Conservation (phyloP, 352 stramenopile species). For the Phytophthora idaei region DNA sequence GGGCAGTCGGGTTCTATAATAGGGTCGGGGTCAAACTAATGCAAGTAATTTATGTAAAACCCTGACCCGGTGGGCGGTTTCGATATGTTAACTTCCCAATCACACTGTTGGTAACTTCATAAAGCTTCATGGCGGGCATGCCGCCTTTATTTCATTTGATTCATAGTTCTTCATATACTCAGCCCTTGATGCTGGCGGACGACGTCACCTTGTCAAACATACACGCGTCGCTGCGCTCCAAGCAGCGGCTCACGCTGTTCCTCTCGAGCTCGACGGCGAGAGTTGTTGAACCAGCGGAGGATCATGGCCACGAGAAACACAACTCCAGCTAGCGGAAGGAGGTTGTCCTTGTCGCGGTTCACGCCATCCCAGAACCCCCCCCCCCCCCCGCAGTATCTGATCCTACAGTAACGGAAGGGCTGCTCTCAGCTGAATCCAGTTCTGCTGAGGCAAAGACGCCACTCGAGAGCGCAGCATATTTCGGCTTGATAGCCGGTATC, state of each 20-base stretch:
- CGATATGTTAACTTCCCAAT: too few species aligned
- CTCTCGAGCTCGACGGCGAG: constrained; percentile 25
- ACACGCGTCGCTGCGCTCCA: constrained; percentile 23
- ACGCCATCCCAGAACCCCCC: constrained; percentile 7
- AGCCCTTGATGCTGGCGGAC: not conserved
- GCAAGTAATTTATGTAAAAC: too few species aligned
- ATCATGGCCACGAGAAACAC: constrained; percentile 33
- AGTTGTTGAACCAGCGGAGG: constrained; percentile 31
- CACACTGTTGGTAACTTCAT: too few species aligned
- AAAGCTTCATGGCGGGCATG: not conserved
- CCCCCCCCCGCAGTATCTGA: not conserved
- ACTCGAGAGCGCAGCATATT: constrained; percentile 10
- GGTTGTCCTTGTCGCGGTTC: constrained; percentile 16
- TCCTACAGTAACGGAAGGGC: constrained; percentile 1
- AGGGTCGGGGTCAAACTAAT: too few species aligned
- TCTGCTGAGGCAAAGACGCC: constrained; percentile 17
- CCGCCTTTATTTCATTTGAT: constrained; percentile 12
- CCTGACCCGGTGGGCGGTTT: too few species aligned
- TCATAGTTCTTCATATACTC: constrained; percentile 10
- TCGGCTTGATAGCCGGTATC: constrained; percentile 24
- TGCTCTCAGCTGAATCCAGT: constrained; percentile 28
- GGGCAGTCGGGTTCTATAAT: too few species aligned
- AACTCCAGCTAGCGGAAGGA: constrained; percentile 20
- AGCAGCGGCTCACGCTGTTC: constrained; percentile 22
- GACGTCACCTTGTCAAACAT: constrained; percentile 22